Evolutionary conservation across 2,329 filamentous ascomycete genomes (phyloP).

Genomic region (Neurospora sp.): DNA sequence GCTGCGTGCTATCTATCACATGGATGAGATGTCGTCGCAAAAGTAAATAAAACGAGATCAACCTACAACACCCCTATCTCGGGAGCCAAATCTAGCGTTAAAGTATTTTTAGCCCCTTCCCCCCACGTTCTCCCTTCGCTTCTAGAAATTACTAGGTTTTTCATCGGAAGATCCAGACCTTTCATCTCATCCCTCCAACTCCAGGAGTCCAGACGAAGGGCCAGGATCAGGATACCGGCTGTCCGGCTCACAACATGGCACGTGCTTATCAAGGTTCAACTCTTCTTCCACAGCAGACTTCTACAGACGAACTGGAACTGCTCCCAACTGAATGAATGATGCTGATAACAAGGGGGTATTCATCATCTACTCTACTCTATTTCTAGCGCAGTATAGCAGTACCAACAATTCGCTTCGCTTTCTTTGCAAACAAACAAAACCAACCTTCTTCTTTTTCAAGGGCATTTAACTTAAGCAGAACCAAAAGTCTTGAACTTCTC

Average conservation of each 20-base stretch:
- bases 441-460: neutral
- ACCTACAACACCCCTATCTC: neutral
- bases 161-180: neutral
- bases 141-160: neutral
- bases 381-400: neutral
- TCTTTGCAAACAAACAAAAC: neutral
- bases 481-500: conserved; percentile 58
- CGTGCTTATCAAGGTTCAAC: neutral
- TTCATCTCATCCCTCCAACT: neutral
- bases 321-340: neutral
- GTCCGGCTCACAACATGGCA: neutral
- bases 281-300: neutral
- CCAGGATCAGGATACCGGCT: neutral
- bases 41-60: neutral
- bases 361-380: neutral
- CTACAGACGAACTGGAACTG: neutral
- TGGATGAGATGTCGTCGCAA: neutral
- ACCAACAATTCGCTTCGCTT: neutral
- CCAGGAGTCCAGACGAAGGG: neutral
- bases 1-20: neutral
- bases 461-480: conserved; percentile 24
- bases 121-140: neutral
- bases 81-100: neutral
- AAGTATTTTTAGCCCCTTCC: neutral
- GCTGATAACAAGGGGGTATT: neutral